Evolutionary conservation across 495 filamentous ascomycete genomes (phyloP), one percentile per base, ranked within the genome.

Genomic region (Aspergillus nanangensis): DNA sequence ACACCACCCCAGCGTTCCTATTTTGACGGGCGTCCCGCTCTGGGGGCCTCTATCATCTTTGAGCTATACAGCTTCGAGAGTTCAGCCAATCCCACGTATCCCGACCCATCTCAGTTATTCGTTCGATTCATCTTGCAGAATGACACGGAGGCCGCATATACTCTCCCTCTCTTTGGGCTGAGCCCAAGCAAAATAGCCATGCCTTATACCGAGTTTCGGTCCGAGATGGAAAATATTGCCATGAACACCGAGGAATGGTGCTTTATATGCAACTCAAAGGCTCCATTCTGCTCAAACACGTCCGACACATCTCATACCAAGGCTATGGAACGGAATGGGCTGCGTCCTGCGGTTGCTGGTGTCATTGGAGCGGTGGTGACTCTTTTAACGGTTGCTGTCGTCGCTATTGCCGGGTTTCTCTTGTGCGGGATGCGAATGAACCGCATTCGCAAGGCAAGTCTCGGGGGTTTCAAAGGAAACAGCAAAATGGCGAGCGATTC

Each of bases 111-210:
- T 15, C 73, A 88, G 34, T 71, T 92, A 29, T 79, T 72, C 48
- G 83, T 95, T 22, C 80, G 89, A 31, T 90, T 91, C 67, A 64
- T 87, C 9, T 80, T 91, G 62, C 76, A 80, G 53, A 94, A 94
- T 59, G 86, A 85, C 34, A 86, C 86, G 11, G 75, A 76, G n/a
- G 63, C 72, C 15, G 51, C 57, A 21, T 60, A 69, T 19, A 76
- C 84, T 5, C 50, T 79, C 62, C 81, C 86, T 3, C 72, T 94
- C 3, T 92, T 94, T 52, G 80, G 80, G 19, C 67, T 69, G 47
- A 58, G 63, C 5, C 70, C 72, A 14, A 72, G 65, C 33, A 68
- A 75, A 40, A 68, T 63, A 4, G 61, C 67, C 7, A 58, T 92
- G 15, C 65, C 75, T 15, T 92, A 81, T 74, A 61, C 34, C 18